phyloP scores from a whole-genome alignment of 1,284 basidiomycete genomes.

The Mycosarcoma maydis region DNA sequence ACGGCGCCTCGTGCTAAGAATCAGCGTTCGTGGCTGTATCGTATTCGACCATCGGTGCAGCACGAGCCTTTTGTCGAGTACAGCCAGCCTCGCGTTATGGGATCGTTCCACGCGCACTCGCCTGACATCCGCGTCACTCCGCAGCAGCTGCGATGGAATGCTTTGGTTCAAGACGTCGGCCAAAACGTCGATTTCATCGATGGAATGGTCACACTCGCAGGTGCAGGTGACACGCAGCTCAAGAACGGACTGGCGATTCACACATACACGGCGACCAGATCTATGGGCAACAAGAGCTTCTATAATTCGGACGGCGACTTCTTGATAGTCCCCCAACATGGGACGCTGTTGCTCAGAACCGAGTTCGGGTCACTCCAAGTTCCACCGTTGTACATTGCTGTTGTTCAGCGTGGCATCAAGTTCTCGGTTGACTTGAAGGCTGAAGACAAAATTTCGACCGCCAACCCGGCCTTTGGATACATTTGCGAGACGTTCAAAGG shows the following conservation, averaged over 20 bases:
- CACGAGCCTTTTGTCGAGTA: slow-evolving; percentile 74
- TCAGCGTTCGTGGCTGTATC: slow-evolving; percentile 69
- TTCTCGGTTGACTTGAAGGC: slow-evolving; percentile 71
- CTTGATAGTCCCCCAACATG: slow-evolving; percentile 76
- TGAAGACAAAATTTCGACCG: too few relatives aligned
- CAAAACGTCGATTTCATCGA: slow-evolving; percentile 73
- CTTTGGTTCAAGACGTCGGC: slow-evolving; percentile 69
- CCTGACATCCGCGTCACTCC: slow-evolving; percentile 74
- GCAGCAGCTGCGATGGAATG: slow-evolving; percentile 76
- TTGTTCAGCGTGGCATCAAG: slow-evolving; percentile 76
- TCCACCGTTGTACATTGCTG: slow-evolving; percentile 74
- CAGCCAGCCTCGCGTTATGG: slow-evolving; percentile 73
- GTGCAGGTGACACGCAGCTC: slow-evolving; percentile 74
- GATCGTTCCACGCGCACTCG: slow-evolving; percentile 26
- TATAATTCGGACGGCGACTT: slow-evolving; percentile 77
- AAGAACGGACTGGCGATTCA: slow-evolving; percentile 70
- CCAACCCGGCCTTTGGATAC: slow-evolving; percentile 66
- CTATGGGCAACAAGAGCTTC: slow-evolving; percentile 76
- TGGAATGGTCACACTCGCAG: slow-evolving; percentile 75
- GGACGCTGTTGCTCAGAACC: slow-evolving; percentile 76
- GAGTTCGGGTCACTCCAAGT: slow-evolving; percentile 78
- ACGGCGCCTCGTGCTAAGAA: slow-evolving; percentile 72
- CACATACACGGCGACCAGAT: slow-evolving; percentile 74
- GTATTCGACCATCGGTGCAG: slow-evolving; percentile 76
- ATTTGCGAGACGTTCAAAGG: slow-evolving; percentile 70